Percentiles rank a stretch among this genome's conserved stretches.
These are phyloP conservation scores for Spathaspora sp. DNA, from an alignment of 1,139 yeast genomes.

Conservation along the genomic window DNA sequence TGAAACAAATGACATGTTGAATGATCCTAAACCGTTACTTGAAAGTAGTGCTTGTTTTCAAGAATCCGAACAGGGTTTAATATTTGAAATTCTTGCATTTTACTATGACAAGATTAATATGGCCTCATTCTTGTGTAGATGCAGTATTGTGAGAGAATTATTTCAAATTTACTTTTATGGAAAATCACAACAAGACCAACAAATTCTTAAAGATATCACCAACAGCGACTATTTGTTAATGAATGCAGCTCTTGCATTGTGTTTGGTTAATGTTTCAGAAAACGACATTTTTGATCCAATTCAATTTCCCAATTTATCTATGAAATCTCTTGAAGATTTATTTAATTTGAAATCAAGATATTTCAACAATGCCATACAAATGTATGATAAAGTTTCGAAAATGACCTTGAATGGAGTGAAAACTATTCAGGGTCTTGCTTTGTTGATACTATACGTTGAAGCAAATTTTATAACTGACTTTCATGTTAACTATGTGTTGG, in stretches of 20 bases:
- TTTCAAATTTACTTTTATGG: constrained; percentile 13
- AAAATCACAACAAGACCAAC: constrained; percentile 7
- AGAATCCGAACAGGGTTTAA: constrained; percentile 7
- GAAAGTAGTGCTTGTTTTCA: neutral
- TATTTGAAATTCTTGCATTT: constrained; percentile 12
- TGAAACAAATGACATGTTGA: constrained; percentile 6
- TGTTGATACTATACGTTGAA: constrained; percentile 23
- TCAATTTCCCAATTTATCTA: constrained; percentile 9
- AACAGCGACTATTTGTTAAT: constrained; percentile 17
- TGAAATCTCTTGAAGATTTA: constrained; percentile 5
- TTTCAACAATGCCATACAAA: constrained; percentile 20
- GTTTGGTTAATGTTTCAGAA: constrained; percentile 10
- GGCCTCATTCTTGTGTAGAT: constrained; percentile 12
- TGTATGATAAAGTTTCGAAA: constrained; percentile 21
- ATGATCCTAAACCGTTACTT: neutral
- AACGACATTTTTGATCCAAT: constrained; percentile 5
- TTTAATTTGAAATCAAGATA: constrained; percentile 11
- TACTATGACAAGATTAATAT: constrained; percentile 7
- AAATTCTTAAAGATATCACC: constrained; percentile 7
- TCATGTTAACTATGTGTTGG: constrained; percentile 21
- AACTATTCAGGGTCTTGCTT: constrained; percentile 24
- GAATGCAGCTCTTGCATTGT: constrained; percentile 17
- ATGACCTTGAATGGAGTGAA: constrained; percentile 20
- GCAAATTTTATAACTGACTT: constrained; percentile 23
- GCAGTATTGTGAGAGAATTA: constrained; percentile 8